Evolutionary conservation across 1,284 basidiomycete genomes (phyloP).

Genomic region (Boletellus dicymbophilus): DNA sequence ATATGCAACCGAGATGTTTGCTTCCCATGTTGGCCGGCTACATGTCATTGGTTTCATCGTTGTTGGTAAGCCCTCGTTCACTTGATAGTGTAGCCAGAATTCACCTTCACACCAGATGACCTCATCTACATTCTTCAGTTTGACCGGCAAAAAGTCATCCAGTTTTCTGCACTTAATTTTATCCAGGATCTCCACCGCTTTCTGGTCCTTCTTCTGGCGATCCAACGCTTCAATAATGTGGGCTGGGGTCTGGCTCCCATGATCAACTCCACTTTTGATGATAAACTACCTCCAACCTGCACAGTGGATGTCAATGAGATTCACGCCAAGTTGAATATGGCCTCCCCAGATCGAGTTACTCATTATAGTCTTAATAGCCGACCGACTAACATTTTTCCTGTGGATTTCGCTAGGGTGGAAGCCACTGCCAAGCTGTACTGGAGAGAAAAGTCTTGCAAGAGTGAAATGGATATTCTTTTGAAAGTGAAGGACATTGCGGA

Average conservation of each 20-base stretch:
- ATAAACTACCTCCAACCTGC: too few species aligned
- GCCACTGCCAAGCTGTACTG: conserved; percentile 20
- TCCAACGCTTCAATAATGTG: conserved; percentile 28
- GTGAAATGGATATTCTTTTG: conserved; percentile 15
- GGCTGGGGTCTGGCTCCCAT: conserved; percentile 27
- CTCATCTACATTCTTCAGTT: neutral
- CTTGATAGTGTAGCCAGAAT: too few species aligned
- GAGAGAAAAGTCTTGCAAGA: conserved; percentile 10
- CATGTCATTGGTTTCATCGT: conserved; percentile 1
- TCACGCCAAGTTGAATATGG: neutral
- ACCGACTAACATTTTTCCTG: conserved; percentile 11
- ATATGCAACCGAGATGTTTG: conserved; percentile 2
- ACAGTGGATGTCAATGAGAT: neutral
- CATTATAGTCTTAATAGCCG: conserved; percentile 9
- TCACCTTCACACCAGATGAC: neutral
- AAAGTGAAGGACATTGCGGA: conserved; percentile 4
- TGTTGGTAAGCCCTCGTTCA: neutral
- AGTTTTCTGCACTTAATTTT: neutral
- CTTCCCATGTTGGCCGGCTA: neutral
- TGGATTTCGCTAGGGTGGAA: neutral
- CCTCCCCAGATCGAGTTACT: conserved; percentile 1
- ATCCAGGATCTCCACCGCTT: conserved; percentile 32
- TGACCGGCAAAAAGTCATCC: neutral
- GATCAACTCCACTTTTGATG: neutral
- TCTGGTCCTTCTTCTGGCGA: conserved; percentile 29